Evolutionary conservation across 2,329 filamentous ascomycete species (phyloP).

Genomic region (Myriosclerotinia scirpicola): DNA sequence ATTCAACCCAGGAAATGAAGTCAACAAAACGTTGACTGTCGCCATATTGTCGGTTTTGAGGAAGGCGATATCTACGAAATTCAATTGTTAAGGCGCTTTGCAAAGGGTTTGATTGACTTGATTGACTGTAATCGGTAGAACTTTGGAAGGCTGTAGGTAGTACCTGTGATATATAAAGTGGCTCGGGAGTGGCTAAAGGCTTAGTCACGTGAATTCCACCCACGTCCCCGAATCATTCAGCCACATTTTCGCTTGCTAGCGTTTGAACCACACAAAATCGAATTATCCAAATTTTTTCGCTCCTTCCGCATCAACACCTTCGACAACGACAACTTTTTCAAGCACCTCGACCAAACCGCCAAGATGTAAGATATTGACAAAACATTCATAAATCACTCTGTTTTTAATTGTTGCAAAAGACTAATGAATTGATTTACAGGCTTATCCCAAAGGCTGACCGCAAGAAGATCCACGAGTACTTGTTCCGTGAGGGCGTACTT

Average conservation of each 20-base stretch:
- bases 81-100: neutral
- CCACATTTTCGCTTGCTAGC: conserved; percentile 28
- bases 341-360: conserved; percentile 41
- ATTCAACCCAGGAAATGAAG: conserved; percentile 78
- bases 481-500: conserved; percentile 91
- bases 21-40: conserved; percentile 77
- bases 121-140: neutral
- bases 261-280: conserved; percentile 23
- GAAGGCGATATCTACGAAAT: neutral
- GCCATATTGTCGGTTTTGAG: conserved; percentile 50
- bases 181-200: neutral
- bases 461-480: conserved; percentile 99
- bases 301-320: conserved; percentile 25
- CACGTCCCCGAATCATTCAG: neutral
- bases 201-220: neutral
- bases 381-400: neutral
- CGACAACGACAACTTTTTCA: conserved; percentile 25
- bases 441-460: conserved; percentile 99
- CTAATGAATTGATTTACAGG: conserved; percentile 58
- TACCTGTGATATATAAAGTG: neutral
- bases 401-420: neutral
- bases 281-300: conserved; percentile 22
- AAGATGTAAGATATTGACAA: conserved; percentile 45
- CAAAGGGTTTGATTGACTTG: neutral
- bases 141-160: neutral